Evolutionary conservation across 345 rosid genomes (phyloP).

Genomic region (Boechera divaricarpa): DNA sequence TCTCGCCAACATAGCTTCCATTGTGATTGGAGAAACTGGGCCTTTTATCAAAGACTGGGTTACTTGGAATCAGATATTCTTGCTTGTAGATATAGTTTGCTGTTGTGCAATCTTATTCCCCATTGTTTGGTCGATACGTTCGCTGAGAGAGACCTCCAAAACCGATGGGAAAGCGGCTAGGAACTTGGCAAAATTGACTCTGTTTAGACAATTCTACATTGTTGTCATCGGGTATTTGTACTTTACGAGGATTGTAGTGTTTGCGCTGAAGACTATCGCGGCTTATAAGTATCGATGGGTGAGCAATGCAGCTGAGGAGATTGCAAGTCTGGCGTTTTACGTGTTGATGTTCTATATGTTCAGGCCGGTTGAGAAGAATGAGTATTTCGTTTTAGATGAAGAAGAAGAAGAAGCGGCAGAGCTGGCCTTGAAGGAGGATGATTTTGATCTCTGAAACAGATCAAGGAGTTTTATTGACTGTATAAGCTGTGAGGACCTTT

Average conservation of each 20-base stretch:
- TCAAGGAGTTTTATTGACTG: slow-evolving; percentile 54
- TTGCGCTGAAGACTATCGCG: slow-evolving; percentile 79
- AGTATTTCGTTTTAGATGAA: slow-evolving; percentile 80
- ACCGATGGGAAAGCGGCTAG: slow-evolving; percentile 96
- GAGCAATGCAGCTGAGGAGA: slow-evolving; percentile 87
- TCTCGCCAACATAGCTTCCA: slow-evolving; percentile 80
- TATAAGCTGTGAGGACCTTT: not conserved
- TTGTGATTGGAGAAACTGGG: slow-evolving; percentile 93
- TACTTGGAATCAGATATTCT: slow-evolving; percentile 92
- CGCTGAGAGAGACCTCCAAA: slow-evolving; percentile 84
- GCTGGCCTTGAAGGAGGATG: slow-evolving; percentile 74
- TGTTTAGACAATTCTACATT: slow-evolving; percentile 89
- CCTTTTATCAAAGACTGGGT: slow-evolving; percentile 89
- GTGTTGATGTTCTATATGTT: slow-evolving; percentile 84
- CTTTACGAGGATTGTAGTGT: slow-evolving; percentile 90
- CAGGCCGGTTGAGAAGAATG: slow-evolving; percentile 92
- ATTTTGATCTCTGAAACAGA: slow-evolving; percentile 85
- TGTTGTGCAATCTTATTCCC: slow-evolving; percentile 96
- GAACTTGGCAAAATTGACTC: slow-evolving; percentile 82
- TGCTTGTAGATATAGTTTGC: slow-evolving; percentile 85
- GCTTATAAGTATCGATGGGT: slow-evolving; percentile 96
- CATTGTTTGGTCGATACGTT: slow-evolving; percentile 91
- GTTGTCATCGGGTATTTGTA: slow-evolving; percentile 94
- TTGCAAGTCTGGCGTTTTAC: slow-evolving; percentile 77
- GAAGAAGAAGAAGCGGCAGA: slow-evolving; percentile 94